Conservation (phyloP, 768 basidiomycete genomes). For the Macrolepiota fuliginosa region DNA sequence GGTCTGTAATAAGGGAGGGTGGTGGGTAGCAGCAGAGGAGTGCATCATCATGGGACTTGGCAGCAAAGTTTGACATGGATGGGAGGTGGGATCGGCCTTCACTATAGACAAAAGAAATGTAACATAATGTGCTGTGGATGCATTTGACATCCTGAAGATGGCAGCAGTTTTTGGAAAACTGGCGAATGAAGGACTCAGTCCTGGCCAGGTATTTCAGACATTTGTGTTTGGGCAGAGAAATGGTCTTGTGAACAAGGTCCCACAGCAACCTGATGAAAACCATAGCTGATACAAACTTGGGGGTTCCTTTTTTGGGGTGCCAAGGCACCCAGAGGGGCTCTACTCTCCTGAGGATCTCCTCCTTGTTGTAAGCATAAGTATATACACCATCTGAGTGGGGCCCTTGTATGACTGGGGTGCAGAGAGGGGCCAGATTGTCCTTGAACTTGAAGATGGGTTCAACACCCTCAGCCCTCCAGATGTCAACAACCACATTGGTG, state of each 20-base stretch:
- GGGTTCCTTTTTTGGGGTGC: no score
- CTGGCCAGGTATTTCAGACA: neutral
- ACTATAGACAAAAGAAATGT: slow-evolving; percentile 26
- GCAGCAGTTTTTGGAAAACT: neutral
- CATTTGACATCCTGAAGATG: slow-evolving; percentile 10
- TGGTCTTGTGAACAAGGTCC: neutral
- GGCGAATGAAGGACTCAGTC: neutral
- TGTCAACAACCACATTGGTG: neutral
- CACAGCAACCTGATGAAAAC: neutral
- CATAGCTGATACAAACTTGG: neutral
- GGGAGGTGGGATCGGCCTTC: slow-evolving; percentile 19
- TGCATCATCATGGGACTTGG: slow-evolving; percentile 6
- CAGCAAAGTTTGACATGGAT: slow-evolving; percentile 21
- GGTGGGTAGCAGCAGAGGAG: neutral
- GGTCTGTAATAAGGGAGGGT: neutral
- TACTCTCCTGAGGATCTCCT: no score
- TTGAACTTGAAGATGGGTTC: neutral
- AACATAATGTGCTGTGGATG: slow-evolving; percentile 29
- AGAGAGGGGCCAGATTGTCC: neutral
- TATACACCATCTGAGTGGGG: no score
- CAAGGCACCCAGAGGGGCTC: no score
- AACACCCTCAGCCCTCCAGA: neutral
- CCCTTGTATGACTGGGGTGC: no score
- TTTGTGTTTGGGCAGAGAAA: neutral
- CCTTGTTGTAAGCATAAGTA: no score